Evolutionary conservation across 768 basidiomycete genomes (phyloP).

Genomic region (Hypholoma fasciculare): DNA sequence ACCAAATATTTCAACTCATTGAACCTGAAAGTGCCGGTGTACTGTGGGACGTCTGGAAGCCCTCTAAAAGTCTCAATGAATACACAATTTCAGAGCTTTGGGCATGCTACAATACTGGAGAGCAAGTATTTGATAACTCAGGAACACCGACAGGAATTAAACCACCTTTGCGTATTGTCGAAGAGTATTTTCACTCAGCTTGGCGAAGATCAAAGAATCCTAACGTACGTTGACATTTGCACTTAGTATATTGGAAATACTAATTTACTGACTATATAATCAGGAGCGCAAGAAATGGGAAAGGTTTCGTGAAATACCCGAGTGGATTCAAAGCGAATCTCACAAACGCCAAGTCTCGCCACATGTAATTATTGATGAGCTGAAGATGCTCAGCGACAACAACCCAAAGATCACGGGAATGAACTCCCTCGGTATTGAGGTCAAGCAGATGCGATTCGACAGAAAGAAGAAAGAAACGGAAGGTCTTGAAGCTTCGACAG

Average conservation of each 20-base stretch:
- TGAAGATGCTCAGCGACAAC: neutral
- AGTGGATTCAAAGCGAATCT: slow-evolving; percentile 16
- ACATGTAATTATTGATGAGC: slow-evolving; percentile 2
- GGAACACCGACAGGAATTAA: slow-evolving; percentile 23
- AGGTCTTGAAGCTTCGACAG: no score
- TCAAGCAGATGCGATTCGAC: neutral
- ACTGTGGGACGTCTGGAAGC: slow-evolving; percentile 25
- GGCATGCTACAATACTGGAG: slow-evolving; percentile 19
- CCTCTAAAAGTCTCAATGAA: slow-evolving; percentile 20
- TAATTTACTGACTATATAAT: slow-evolving; percentile 10
- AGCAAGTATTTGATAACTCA: slow-evolving; percentile 13
- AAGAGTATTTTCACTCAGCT: slow-evolving; percentile 16
- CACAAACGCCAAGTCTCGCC: slow-evolving; percentile 4
- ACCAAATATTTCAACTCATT: slow-evolving; percentile 21
- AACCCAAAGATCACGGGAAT: neutral
- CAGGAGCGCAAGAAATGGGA: slow-evolving; percentile 22
- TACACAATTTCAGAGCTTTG: slow-evolving; percentile 19
- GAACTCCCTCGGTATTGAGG: neutral
- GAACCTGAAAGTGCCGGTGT: slow-evolving; percentile 13
- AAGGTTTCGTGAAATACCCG: slow-evolving; percentile 23
- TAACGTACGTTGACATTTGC: slow-evolving; percentile 17
- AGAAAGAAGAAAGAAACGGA: neutral
- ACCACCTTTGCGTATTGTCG: slow-evolving; percentile 24
- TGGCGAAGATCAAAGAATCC: slow-evolving; percentile 44
- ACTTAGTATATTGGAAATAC: slow-evolving; percentile 17